Base-by-base conservation (phyloP, 768 basidiomycete species). In the Podaxis sp. region DNA sequence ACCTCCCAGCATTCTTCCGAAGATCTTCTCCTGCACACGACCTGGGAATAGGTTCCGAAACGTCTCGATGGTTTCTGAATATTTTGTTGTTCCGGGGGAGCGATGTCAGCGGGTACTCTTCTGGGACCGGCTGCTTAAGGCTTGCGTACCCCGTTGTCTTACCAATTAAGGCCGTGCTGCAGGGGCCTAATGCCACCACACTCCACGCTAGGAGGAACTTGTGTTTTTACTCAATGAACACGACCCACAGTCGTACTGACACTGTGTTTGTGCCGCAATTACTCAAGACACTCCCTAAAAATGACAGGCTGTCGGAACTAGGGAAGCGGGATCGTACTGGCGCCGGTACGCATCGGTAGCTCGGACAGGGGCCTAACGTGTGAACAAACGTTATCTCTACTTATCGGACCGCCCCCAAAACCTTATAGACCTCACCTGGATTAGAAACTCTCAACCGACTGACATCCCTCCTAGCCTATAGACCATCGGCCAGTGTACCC, bases 371-470 rank as follows among this genome's bases (percentile, higher is more conserved):
- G 6, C 15, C 30, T 37, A 40, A 55, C 60, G 60, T 62, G 60
- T 48, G 36, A 36, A 37, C 17, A 37, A 49, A 30, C 30, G 46
- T 59, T 51, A 60, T 52, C 50, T 52, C 37, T 52, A 52, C n/a
- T 37, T 52, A 60, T 51, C 30, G 36, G 49, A 51, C 12, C 13
- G 26, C 37, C 22, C 49, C 40, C n/a, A 22, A 52, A 60, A 52
- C 38, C 38, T 20, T 59, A 59, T 51, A 37, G 48, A n/a, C 58
- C 49, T 11, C 30, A 20, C 22, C 37, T 49, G 24, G 24, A 46
- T 51, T 52, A 57, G 57, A 30, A 62, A 56, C 41, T 55, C n/a
- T 61, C 20, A 17, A n/a, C 44, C 20, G n/a, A 30, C 58, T 65
- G 56, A 20, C 60, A 61, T 17, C 38, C 44, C 10, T 48, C 60